Conservation (phyloP, 495 filamentous ascomycete genomes). For the Clavariopsis aquatica region DNA sequence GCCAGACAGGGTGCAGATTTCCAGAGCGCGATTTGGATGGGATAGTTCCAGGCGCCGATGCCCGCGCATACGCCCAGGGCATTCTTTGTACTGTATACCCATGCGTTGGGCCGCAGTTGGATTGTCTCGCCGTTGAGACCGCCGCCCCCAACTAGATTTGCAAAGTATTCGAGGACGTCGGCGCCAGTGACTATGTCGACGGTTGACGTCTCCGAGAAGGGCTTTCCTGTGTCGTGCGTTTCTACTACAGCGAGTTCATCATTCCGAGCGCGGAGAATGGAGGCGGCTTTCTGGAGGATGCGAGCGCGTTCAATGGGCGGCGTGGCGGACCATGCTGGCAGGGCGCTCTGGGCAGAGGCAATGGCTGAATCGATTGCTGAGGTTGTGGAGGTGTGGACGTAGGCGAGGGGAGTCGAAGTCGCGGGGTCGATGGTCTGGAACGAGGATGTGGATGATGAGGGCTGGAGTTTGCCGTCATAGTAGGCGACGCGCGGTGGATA, state of each 20-base stretch:
- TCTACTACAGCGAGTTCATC: slow-evolving; percentile 33
- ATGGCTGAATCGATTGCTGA: slow-evolving; percentile 35
- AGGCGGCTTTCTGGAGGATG: slow-evolving; percentile 36
- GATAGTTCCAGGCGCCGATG: slow-evolving; percentile 61
- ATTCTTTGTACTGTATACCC: slow-evolving; percentile 41
- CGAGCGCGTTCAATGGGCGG: slow-evolving; percentile 35
- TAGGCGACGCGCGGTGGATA: slow-evolving; percentile 59
- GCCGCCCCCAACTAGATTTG: slow-evolving; percentile 32
- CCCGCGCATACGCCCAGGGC: slow-evolving; percentile 45
- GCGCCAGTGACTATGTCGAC: slow-evolving; percentile 62
- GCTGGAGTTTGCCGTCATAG: slow-evolving; percentile 64
- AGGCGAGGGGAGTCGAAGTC: slow-evolving; percentile 61
- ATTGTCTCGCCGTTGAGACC: slow-evolving; percentile 42
- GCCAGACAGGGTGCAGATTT: slow-evolving; percentile 80
- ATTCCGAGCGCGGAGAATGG: slow-evolving; percentile 35
- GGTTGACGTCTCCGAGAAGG: slow-evolving; percentile 39
- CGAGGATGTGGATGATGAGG: slow-evolving; percentile 58
- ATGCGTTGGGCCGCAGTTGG: slow-evolving; percentile 41
- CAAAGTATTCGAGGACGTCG: slow-evolving; percentile 40
- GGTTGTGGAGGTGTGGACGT: slow-evolving; percentile 33
- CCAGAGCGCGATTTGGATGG: slow-evolving; percentile 85
- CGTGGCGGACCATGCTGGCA: slow-evolving; percentile 36
- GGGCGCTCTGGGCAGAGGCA: slow-evolving; percentile 31
- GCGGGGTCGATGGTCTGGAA: slow-evolving; percentile 71
- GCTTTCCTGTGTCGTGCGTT: slow-evolving; percentile 53